These are phyloP conservation scores for Excoecaria agallocha DNA, from an alignment of 345 rosid species.

Conservation along the genomic window DNA sequence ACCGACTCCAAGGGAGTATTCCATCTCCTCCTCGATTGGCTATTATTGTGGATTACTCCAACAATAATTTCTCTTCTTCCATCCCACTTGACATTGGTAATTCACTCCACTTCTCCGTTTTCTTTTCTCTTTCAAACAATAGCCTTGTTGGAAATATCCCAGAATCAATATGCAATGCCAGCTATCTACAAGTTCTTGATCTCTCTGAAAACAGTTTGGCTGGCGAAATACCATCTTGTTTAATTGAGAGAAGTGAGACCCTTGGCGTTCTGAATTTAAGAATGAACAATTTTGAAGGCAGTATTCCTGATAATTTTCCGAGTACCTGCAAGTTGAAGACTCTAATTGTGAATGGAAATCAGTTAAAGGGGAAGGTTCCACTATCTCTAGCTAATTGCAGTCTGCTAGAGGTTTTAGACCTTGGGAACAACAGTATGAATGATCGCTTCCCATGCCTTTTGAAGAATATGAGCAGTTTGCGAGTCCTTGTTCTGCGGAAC, in stretches of 20 bases:
- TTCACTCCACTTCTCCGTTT: background rate
- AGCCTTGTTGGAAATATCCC: constrained; percentile 37
- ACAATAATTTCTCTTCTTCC: constrained; percentile 24
- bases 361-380: constrained; percentile 30
- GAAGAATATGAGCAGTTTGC: constrained; percentile 26
- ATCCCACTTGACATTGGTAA: constrained; percentile 26
- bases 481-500: constrained; percentile 34
- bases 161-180: constrained; percentile 26
- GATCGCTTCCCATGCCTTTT: constrained; percentile 40
- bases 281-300: constrained; percentile 23
- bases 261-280: constrained; percentile 36
- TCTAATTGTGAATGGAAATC: constrained; percentile 39
- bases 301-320: background rate
- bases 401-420: constrained; percentile 35
- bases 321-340: background rate
- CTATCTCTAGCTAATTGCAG: constrained; percentile 30
- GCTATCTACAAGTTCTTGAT: constrained; percentile 24
- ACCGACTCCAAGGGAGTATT: constrained; percentile 33
- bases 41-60: constrained; percentile 32
- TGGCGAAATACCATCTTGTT: constrained; percentile 30
- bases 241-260: background rate
- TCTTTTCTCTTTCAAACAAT: constrained; percentile 39
- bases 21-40: constrained; percentile 7
- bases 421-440: constrained; percentile 33
- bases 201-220: constrained; percentile 37